Evolutionary conservation across 768 basidiomycete species (phyloP), one percentile per base, ranked within the genome.

Genomic region (Calvatia gigantea): DNA sequence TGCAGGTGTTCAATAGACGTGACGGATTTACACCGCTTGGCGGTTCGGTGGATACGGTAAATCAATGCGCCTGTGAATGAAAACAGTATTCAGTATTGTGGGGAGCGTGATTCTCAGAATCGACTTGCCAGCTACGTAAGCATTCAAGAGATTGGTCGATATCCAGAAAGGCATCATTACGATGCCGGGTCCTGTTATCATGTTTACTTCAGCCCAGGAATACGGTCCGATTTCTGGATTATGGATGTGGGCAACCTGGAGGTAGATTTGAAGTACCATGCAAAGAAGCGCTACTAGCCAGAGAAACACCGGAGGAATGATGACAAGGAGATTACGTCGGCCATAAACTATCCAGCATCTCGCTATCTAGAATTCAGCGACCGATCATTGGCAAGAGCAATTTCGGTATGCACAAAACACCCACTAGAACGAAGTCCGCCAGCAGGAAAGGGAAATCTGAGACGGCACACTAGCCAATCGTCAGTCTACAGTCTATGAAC

Each of bases 101-200:
- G n/a, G n/a, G n/a, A n/a, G n/a, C n/a, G n/a, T n/a, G n/a, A n/a
- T n/a, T n/a, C n/a, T n/a, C n/a, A n/a, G n/a, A n/a, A n/a, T n/a
- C n/a, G 5, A 12, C 39, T n/a, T 5, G 38, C 48, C 48, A 19
- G 48, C 21, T 6, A 15, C 23, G 27, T 50, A 50, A 19, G 33
- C 48, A 12, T 50, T 50, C 32, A 50, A 15, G 33, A 50, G 48
- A 12, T 12, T 21, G 21, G 48, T 50, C 8, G 32, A 35, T 23
- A 50, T 35, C 48, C 48, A 50, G 23, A 50, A 50, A 15, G 33
- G 35, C n/a, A 50, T 11, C 19, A 50, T 21, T 12, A 50, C 32
- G 35, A 50, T 50, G 6, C 48, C 48, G 7, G 48, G 33, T 2
- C 33, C 33, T 4, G 27, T 12, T n/a, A 23, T 38, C 33, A 50